Percentiles rank a stretch among this genome's conserved stretches.
Evolutionary conservation across 257 asterid genomes (phyloP).

Genomic region (Penstemon newberryi): DNA sequence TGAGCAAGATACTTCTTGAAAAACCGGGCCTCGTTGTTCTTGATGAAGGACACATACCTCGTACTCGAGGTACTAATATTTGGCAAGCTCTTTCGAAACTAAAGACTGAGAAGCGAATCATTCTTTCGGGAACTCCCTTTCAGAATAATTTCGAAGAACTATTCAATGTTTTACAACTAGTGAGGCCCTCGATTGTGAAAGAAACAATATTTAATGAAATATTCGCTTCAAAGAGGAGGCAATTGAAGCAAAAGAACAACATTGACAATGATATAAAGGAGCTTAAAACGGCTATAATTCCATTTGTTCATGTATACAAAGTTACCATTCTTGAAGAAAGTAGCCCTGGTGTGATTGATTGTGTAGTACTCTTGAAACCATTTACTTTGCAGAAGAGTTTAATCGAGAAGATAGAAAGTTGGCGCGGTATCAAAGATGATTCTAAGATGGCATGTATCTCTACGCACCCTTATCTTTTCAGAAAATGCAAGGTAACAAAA

Average conservation of each 20-base stretch:
- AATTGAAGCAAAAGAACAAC: not conserved
- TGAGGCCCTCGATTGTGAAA: conserved; percentile 27
- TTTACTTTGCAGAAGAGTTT: conserved; percentile 26
- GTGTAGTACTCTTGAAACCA: conserved; percentile 32
- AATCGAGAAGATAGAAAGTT: conserved; percentile 15
- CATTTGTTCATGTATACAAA: conserved; percentile 41
- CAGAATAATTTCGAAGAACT: conserved; percentile 40
- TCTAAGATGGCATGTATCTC: conserved; percentile 28
- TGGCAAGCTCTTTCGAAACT: conserved; percentile 32
- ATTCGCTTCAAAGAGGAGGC: not conserved
- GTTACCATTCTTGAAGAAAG: conserved; percentile 30
- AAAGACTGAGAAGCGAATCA: conserved; percentile 26
- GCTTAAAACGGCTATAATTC: conserved; percentile 32
- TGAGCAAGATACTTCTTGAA: conserved; percentile 24
- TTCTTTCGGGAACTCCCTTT: conserved; percentile 45
- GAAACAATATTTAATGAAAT: conserved; percentile 21
- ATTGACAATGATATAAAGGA: conserved; percentile 17
- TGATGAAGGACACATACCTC: conserved; percentile 44
- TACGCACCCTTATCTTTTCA: conserved; percentile 26
- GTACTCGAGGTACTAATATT: conserved; percentile 25
- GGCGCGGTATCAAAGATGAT: not conserved
- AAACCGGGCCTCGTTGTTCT: conserved; percentile 32
- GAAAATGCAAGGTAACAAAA: not conserved
- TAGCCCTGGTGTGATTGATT: conserved; percentile 42
- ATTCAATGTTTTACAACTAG: conserved; percentile 30